Percentiles rank a stretch among this genome's conserved stretches.
Evolutionary conservation across 2,329 filamentous ascomycete genomes (phyloP).

Genomic region (Coccinonectria pachysandricola): DNA sequence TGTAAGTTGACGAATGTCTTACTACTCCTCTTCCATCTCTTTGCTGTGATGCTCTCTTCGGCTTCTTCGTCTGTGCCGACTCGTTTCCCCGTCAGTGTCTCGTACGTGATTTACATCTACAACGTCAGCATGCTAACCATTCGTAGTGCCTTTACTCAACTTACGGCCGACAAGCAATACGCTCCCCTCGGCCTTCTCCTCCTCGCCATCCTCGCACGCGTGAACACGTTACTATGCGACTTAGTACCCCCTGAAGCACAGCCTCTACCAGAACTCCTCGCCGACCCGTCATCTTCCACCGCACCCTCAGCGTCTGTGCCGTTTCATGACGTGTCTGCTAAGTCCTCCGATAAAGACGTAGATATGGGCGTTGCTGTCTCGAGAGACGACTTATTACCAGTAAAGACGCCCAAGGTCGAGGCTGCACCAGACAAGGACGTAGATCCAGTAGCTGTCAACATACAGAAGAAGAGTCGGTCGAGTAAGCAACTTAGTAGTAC

Average conservation of each 20-base stretch:
- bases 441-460: background rate
- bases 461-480: conserved; percentile 4
- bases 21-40: too few species aligned
- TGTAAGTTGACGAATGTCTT: conserved; percentile 26
- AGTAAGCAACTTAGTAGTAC: conserved; percentile 1
- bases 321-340: too few species aligned
- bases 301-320: background rate
- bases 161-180: conserved; percentile 64
- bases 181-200: conserved; percentile 61
- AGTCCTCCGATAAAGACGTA: conserved; percentile 1
- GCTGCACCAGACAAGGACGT: conserved; percentile 2
- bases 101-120: too few species aligned
- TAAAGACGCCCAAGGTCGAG: conserved; percentile 3
- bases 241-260: conserved; percentile 17
- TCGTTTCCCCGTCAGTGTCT: too few species aligned
- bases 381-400: conserved; percentile 10
- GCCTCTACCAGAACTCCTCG: background rate
- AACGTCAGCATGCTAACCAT: background rate
- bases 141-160: conserved; percentile 52
- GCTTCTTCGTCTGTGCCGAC: too few species aligned
- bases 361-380: conserved; percentile 23
- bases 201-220: conserved; percentile 51
- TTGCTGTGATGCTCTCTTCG: too few species aligned
- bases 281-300: background rate
- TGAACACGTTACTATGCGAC: conserved; percentile 34